Evolutionary conservation across 257 asterid species (phyloP), one percentile per base, ranked within the genome.

Genomic region (Nicotiana attenuata): DNA sequence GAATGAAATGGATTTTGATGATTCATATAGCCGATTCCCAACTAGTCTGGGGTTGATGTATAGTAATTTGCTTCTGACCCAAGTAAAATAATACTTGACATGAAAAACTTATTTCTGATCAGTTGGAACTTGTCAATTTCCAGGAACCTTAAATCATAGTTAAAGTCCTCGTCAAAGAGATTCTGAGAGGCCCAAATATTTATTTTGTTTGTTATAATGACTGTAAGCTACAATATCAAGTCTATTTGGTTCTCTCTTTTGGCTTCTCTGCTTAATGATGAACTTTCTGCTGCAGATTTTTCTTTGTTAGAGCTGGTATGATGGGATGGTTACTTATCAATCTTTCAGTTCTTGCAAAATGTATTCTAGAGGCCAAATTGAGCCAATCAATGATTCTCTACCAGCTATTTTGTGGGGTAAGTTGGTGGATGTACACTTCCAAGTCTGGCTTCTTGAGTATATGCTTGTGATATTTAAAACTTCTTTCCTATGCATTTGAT

Each of bases 251-350:
- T 50, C 26, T 73, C 24, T 15, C 65, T 53, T 47, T 77, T 6
- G 53, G 4, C 38, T n/a, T 35, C 60, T 50, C 31, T 31, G 69
- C 57, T 29, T 55, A 20, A 50, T 80, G n/a, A 83, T 24, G 7
- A 82, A 76, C 28, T 53, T 87, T 87, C 82, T 88, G 50, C 53
- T 87, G 90, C 87, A 96, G 98, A 88, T 96, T 94, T 88, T 92
- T 86, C 92, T 94, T 94, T 77, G 99, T 96, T 88, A 94, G 98
- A 93, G 98, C 99, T 84, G 98, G 99, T 82, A 96, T 96, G 99
- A 92, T 94, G 97, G 99, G 98, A 83, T 94, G 98, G 97, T 90
- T 96, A 83, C 95, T 96, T 81, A 94, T 96, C 88, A 96, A 96
- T 88, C 94, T 94, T n/a, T 96, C 98, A 79, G 93, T 94, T 85